These are phyloP conservation scores for Hyaloscypha variabilis DNA, from an alignment of 495 filamentous ascomycete species.

Conservation along the genomic window DNA sequence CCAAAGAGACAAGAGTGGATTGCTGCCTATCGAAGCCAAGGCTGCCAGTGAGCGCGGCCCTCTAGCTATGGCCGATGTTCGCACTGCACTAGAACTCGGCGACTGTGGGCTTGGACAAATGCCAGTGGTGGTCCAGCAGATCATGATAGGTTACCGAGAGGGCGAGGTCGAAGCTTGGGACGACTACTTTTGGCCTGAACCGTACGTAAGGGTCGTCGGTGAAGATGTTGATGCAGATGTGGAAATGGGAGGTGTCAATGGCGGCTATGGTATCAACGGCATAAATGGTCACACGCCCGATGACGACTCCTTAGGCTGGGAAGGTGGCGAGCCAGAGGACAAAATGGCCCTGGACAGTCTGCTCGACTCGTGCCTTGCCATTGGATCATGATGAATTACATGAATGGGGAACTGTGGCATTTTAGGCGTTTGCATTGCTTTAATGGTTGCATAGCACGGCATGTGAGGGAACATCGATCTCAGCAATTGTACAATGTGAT, in stretches of 20 bases:
- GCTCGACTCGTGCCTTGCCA: constrained; percentile 57
- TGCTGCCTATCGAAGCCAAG: constrained; percentile 77
- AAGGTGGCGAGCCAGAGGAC: constrained; percentile 66
- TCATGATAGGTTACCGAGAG: constrained; percentile 74
- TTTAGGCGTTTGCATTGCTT: constrained; percentile 21
- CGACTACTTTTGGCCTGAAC: constrained; percentile 50
- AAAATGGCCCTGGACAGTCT: constrained; percentile 64
- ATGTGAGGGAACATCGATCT: constrained; percentile 3
- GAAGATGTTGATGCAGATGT: constrained; percentile 37
- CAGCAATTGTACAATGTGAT: constrained; percentile 11
- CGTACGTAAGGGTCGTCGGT: constrained; percentile 35
- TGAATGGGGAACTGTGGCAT: constrained; percentile 8
- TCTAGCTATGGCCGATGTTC: constrained; percentile 77
- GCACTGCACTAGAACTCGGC: constrained; percentile 72
- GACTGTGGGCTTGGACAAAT: constrained; percentile 76
- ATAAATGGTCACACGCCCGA: constrained; percentile 44
- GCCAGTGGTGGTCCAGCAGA: constrained; percentile 69
- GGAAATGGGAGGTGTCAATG: constrained; percentile 30
- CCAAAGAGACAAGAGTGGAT: constrained; percentile 64
- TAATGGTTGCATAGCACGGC: constrained; percentile 19
- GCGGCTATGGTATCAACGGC: constrained; percentile 36
- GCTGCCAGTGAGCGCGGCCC: constrained; percentile 66
- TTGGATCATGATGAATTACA: constrained; percentile 17
- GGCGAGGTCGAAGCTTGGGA: constrained; percentile 69
- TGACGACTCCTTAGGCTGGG: constrained; percentile 68